Base-by-base conservation (phyloP, 2,329 filamentous ascomycete species). In the Fusarium pininemorale region DNA sequence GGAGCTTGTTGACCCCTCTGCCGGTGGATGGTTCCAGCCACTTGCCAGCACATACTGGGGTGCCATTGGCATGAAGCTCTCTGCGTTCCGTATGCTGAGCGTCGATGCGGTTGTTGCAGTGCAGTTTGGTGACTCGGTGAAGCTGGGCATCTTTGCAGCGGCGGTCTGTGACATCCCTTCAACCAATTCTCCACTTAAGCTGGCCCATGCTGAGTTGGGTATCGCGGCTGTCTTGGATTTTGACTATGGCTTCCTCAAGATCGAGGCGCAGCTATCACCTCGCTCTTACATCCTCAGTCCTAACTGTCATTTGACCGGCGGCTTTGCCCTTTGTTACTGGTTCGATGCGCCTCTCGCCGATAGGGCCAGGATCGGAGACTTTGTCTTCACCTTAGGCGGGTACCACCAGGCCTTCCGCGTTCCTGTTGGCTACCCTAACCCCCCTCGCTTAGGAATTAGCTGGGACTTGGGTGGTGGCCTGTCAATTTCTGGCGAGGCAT, bases 381-480 rank as follows among this genome's bases (percentile, higher is more conserved):
- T 77, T 58, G 85, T 87, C 18, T 85, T 87, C 63, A 83, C 82
- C 6, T 63, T 86, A 30, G 86, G 86, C 10, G 86, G 85, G 3
- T 87, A 84, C 69, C 85, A 87, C 67, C 78, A 68, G 6, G 77
- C 80, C 0, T 87, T 80, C 72, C 54, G 55, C 2, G 44, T 67
- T 0, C 85, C 85, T 0, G 22, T 56, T 1, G 71, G 79, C 10
- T 87, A 83, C 53, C 85, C 85, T 0, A 76, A 75, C 5, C 82
- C 83, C 0, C 76, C 79, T 9, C 80, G 85, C 2, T 75, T 87
- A 0, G 81, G 76, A 13, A 84, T 86, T 58, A 77, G 67, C 62
- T 86, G 83, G 82, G 57, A 61, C 6, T 66, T 83, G 16, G 78
- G 78, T 24, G 61, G 63, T 13, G 67, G 61, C 1, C 69, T 86